These are phyloP conservation scores for Zizania latifolia DNA, from an alignment of 176 grass and related monocot genomes.

Conservation along the genomic window DNA sequence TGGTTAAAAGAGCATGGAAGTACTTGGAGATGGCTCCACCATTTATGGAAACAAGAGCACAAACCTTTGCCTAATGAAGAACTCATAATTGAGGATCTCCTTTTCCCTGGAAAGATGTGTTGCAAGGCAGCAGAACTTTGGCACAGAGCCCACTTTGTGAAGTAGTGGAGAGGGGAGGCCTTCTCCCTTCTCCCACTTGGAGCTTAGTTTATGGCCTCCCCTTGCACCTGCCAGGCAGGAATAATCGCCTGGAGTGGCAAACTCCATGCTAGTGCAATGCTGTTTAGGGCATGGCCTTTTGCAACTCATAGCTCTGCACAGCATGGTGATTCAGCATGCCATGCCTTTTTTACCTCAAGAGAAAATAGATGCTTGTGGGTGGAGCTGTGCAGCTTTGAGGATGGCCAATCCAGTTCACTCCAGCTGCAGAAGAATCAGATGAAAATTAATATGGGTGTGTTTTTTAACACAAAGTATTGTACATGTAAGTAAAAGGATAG, in stretches of 20 bases:
- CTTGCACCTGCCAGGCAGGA: too few relatives aligned
- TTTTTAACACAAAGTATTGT: conserved; percentile 16
- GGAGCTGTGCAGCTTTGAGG: conserved; percentile 28
- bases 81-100: conserved; percentile 37
- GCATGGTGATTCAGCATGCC: conserved; percentile 23
- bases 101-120: conserved; percentile 36
- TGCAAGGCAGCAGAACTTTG: conserved; percentile 12
- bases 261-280: conserved; percentile 31
- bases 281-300: conserved; percentile 39
- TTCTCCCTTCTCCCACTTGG: conserved; percentile 17
- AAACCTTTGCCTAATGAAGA: conserved; percentile 40
- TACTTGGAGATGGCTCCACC: conserved; percentile 24
- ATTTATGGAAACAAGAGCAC: conserved; percentile 34
- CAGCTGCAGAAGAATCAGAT: conserved; percentile 33
- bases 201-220: conserved; percentile 28
- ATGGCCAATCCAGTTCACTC: conserved; percentile 25
- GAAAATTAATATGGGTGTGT: background rate
- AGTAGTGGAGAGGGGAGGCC: conserved; percentile 41
- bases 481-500: conserved; percentile 17
- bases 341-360: conserved; percentile 52
- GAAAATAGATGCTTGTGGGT: conserved; percentile 31
- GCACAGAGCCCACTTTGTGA: conserved; percentile 33
- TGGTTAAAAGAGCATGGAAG: conserved; percentile 11
- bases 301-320: conserved; percentile 23
- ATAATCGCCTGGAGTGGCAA: too few relatives aligned